Conservation (phyloP, 768 basidiomycete species). For the Leccinum imitatum region DNA sequence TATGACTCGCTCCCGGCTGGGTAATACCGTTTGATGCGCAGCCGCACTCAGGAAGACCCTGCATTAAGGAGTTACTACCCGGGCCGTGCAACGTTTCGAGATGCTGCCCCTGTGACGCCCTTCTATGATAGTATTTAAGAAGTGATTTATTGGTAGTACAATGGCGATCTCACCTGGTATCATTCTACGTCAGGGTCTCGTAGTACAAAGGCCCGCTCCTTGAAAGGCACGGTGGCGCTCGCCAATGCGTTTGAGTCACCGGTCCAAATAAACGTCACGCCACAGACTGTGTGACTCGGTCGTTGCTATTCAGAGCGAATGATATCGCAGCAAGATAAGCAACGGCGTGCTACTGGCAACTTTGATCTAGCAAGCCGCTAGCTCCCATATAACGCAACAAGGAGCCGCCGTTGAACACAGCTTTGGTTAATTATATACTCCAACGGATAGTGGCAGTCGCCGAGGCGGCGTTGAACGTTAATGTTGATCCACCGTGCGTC, state of each 20-base stretch:
- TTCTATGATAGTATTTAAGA: neutral
- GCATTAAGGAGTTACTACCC: neutral
- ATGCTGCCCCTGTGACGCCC: neutral
- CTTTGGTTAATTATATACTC: neutral
- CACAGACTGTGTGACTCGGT: neutral
- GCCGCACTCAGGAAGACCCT: neutral
- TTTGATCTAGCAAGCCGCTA: neutral
- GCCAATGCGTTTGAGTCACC: neutral
- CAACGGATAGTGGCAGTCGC: neutral
- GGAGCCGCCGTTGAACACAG: neutral
- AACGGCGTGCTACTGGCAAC: neutral
- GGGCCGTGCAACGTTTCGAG: neutral
- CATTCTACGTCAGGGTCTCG: neutral
- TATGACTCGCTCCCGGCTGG: neutral
- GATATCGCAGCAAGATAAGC: neutral
- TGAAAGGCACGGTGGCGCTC: neutral
- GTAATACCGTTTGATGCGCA: neutral
- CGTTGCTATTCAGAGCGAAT: neutral
- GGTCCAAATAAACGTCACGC: neutral
- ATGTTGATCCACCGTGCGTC: neutral
- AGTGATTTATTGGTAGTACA: neutral
- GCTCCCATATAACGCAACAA: no score
- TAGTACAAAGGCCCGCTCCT: no score
- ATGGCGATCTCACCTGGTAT: neutral
- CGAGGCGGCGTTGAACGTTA: no score